Conservation (phyloP, 345 rosid species). For the Eucalyptus curtisii region DNA sequence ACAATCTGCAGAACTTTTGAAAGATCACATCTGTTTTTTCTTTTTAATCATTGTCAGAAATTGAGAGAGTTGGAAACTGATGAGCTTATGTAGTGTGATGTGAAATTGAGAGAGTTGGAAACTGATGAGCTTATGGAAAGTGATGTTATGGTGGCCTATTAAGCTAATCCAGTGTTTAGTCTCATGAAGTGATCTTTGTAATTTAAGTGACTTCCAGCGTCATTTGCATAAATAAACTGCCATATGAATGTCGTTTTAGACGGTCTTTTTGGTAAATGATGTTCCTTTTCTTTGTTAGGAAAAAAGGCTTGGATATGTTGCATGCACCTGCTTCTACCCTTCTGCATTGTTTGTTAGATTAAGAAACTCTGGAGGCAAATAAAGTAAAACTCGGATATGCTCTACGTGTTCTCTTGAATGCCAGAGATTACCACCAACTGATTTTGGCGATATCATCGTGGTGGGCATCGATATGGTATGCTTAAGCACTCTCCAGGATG, state of each 20-base stretch:
- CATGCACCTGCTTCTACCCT: background rate
- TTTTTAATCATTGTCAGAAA: no score
- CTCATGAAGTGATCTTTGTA: background rate
- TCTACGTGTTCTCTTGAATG: background rate
- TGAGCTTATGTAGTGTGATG: background rate
- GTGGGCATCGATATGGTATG: background rate
- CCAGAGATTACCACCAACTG: background rate
- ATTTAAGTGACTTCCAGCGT: background rate
- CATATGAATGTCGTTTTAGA: background rate
- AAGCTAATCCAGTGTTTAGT: background rate
- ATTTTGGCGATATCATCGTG: background rate
- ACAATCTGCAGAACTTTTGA: background rate
- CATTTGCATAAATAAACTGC: background rate
- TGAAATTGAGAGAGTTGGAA: no score
- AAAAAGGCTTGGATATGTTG: background rate
- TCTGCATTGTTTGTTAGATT: background rate
- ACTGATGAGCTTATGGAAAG: background rate
- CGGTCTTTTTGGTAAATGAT: background rate
- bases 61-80: background rate
- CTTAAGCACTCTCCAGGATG: background rate
- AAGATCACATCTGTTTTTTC: background rate
- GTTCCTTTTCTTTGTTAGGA: background rate
- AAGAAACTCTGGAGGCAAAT: background rate
- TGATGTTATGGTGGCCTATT: background rate
- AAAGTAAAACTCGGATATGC: background rate